phyloP scores from a whole-genome alignment of 768 basidiomycete species.

The Lactarius sanguifluus region DNA sequence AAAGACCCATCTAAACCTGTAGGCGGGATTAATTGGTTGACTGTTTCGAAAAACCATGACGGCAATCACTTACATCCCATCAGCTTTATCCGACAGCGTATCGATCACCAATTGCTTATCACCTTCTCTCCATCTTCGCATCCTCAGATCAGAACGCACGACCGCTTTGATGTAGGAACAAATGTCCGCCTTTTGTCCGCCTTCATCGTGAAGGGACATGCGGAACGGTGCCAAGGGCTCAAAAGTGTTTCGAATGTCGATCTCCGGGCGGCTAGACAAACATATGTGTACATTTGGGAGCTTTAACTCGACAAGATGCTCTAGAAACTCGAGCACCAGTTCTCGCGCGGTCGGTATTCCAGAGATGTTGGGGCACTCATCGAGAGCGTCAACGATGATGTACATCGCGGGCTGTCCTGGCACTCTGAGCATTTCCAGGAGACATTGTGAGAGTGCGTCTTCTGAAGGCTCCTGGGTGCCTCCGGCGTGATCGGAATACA shows the following conservation, averaged over 20 bases:
- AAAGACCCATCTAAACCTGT: slow-evolving; percentile 9
- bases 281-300: too few relatives aligned
- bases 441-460: too few relatives aligned
- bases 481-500: too few relatives aligned
- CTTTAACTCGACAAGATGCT: too few relatives aligned
- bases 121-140: background rate
- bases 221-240: background rate
- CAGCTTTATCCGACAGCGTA: background rate
- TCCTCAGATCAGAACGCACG: background rate
- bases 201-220: slow-evolving; percentile 4
- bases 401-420: too few relatives aligned
- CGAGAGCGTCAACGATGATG: too few relatives aligned
- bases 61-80: slow-evolving; percentile 6
- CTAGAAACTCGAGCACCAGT: too few relatives aligned
- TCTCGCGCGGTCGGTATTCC: too few relatives aligned
- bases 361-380: too few relatives aligned
- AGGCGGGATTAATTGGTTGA: background rate
- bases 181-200: slow-evolving; percentile 4
- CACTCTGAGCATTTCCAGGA: too few relatives aligned
- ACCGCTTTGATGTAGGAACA: background rate
- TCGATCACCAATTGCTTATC: slow-evolving; percentile 3
- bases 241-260: slow-evolving; percentile 1
- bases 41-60: background rate
- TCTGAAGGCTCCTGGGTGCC: too few relatives aligned
- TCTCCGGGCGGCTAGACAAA: background rate